Conservation (phyloP, 345 rosid species). For the Lenwebbia sp. region DNA sequence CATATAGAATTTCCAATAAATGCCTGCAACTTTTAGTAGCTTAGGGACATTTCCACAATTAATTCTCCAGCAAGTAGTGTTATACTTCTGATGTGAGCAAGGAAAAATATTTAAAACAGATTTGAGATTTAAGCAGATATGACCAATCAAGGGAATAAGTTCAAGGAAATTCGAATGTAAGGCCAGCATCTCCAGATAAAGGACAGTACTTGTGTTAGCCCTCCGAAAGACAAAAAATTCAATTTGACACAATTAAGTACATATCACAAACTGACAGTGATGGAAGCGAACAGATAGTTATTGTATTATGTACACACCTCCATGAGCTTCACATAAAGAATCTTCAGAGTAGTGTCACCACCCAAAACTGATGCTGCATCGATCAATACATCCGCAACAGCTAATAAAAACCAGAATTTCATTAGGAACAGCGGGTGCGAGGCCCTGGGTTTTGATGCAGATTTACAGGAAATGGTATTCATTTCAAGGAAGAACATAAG, state of each 20-base stretch:
- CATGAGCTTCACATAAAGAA: conserved; percentile 75
- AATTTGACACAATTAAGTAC: background rate
- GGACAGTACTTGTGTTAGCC: background rate
- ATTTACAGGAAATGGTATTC: background rate
- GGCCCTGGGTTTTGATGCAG: background rate
- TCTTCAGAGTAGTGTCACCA: conserved; percentile 78
- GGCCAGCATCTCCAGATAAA: background rate
- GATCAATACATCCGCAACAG: conserved; percentile 89
- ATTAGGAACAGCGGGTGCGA: conserved; percentile 3
- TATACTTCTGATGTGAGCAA: background rate
- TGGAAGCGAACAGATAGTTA: background rate
- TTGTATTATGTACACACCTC: conserved; percentile 42
- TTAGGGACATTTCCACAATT: background rate
- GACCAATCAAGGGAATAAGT: background rate
- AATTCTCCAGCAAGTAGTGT: background rate
- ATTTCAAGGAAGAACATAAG: background rate
- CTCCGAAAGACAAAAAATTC: background rate
- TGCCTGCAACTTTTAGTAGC: background rate
- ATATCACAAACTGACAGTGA: background rate
- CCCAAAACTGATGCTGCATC: conserved; percentile 93
- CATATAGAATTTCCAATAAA: background rate
- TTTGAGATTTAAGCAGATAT: background rate
- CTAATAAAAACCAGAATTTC: conserved; percentile 41
- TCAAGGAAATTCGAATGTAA: background rate
- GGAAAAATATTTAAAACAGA: background rate